A percentile compares a stretch with the other conserved stretches of the same genome.
Conservation (phyloP, 805 yeast genomes). For the Metschnikowia borealis region DNA sequence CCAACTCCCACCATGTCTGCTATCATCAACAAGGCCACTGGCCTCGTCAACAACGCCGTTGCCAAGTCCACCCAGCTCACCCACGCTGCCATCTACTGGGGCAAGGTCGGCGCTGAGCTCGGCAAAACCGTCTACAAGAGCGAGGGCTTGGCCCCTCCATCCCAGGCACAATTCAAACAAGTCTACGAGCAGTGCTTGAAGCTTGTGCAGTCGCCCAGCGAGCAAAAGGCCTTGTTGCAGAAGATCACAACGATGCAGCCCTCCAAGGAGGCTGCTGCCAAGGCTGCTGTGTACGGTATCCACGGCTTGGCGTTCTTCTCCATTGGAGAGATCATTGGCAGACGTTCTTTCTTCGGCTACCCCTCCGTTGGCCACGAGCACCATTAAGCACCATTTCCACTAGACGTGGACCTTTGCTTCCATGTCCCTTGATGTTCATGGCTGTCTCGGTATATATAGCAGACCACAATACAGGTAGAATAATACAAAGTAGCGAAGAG, state of each 20-base stretch:
- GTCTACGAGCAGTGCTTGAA: constrained; percentile 53
- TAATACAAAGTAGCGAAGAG: background rate
- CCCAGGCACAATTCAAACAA: constrained; percentile 67
- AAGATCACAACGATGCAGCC: constrained; percentile 43
- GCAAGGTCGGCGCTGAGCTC: constrained; percentile 60
- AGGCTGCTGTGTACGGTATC: constrained; percentile 69
- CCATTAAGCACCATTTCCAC: constrained; percentile 8
- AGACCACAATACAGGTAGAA: constrained; percentile 1
- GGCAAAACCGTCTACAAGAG: constrained; percentile 79
- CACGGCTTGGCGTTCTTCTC: constrained; percentile 91
- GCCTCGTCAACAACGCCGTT: constrained; percentile 32
- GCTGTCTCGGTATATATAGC: background rate
- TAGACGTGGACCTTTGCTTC: constrained; percentile 10
- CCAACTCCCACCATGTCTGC: constrained; percentile 34
- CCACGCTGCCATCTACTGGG: constrained; percentile 74
- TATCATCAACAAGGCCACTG: constrained; percentile 39
- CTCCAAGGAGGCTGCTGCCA: constrained; percentile 54
- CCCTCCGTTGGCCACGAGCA: constrained; percentile 52
- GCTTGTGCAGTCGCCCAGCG: constrained; percentile 34
- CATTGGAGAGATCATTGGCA: constrained; percentile 93
- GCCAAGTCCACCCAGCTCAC: constrained; percentile 36
- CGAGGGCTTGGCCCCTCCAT: constrained; percentile 93
- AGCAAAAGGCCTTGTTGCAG: constrained; percentile 58
- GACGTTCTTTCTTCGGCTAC: constrained; percentile 91
- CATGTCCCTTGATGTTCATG: background rate